phyloP scores from a whole-genome alignment of 164 flowering plant species.

The Piper longum region DNA sequence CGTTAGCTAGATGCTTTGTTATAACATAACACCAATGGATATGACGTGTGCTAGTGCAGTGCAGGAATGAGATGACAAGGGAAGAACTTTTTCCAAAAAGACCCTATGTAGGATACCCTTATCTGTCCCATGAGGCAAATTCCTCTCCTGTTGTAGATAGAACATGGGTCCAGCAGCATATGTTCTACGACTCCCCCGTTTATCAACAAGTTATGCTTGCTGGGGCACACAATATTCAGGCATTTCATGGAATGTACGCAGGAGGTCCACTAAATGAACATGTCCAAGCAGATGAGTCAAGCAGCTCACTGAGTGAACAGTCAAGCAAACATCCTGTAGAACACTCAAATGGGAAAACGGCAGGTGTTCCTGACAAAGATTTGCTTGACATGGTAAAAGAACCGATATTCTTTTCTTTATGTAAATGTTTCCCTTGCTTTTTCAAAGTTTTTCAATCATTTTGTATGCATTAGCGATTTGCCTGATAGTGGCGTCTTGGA shows the following conservation, averaged over 20 bases:
- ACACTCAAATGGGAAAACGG: slow-evolving; percentile 27
- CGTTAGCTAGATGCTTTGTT: background rate
- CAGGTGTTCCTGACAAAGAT: slow-evolving; percentile 59
- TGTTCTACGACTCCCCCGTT: slow-evolving; percentile 32
- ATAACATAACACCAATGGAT: background rate
- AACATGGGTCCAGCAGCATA: slow-evolving; percentile 28
- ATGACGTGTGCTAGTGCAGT: slow-evolving; percentile 5
- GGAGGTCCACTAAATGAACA: slow-evolving; percentile 13
- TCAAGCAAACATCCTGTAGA: background rate
- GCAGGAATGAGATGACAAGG: slow-evolving; percentile 14
- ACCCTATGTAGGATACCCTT: slow-evolving; percentile 25
- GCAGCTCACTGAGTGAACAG: slow-evolving; percentile 2
- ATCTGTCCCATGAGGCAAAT: slow-evolving; percentile 27
- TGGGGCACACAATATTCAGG: slow-evolving; percentile 25
- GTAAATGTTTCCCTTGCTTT: background rate
- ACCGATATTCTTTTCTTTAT: background rate
- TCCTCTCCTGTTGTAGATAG: slow-evolving; percentile 22
- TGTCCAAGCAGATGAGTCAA: slow-evolving; percentile 12
- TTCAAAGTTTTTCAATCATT: background rate
- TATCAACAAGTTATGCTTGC: slow-evolving; percentile 32
- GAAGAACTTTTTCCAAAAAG: slow-evolving; percentile 30
- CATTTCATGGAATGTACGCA: slow-evolving; percentile 20
- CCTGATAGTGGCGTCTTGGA: no score
- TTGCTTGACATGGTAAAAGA: slow-evolving; percentile 72
- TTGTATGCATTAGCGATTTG: background rate